phyloP scores from a whole-genome alignment of 1,284 basidiomycete genomes.

The Ustilago xerochloae region DNA sequence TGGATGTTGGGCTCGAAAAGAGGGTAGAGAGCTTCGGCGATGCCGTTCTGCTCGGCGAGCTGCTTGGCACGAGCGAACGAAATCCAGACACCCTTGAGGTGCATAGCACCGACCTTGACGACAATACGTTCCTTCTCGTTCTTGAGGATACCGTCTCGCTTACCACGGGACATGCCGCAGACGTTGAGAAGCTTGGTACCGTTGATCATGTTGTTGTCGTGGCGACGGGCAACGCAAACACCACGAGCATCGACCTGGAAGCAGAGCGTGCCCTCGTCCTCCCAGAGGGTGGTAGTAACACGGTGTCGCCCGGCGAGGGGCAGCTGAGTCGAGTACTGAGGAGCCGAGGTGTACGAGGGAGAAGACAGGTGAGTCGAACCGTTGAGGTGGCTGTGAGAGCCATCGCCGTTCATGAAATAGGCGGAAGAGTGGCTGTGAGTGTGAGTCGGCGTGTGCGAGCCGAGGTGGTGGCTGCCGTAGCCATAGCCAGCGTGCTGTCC shows the following conservation, averaged over 20 bases:
- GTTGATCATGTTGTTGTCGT: slow-evolving; percentile 69
- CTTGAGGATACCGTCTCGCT: slow-evolving; percentile 67
- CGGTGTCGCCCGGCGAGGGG: slow-evolving; percentile 65
- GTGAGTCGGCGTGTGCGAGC: slow-evolving; percentile 50
- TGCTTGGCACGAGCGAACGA: slow-evolving; percentile 66
- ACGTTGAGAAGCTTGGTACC: slow-evolving; percentile 68
- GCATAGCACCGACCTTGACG: slow-evolving; percentile 68
- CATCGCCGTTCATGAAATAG: slow-evolving; percentile 54
- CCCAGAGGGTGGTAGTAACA: slow-evolving; percentile 67
- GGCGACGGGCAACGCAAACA: slow-evolving; percentile 66
- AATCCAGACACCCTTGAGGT: slow-evolving; percentile 69
- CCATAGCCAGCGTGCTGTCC: slow-evolving; percentile 48
- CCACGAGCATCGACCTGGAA: slow-evolving; percentile 67
- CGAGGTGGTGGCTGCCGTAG: slow-evolving; percentile 49
- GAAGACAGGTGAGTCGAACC: slow-evolving; percentile 50
- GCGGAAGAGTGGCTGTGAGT: slow-evolving; percentile 47
- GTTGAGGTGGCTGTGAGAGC: slow-evolving; percentile 50
- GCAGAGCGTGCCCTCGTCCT: slow-evolving; percentile 67
- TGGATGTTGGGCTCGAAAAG: slow-evolving; percentile 68
- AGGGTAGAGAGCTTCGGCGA: slow-evolving; percentile 65
- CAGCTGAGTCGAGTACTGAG: slow-evolving; percentile 63
- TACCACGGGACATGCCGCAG: slow-evolving; percentile 67
- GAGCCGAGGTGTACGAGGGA: slow-evolving; percentile 58
- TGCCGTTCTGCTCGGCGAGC: slow-evolving; percentile 66
- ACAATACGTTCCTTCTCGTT: slow-evolving; percentile 68